Conservation (phyloP, 148 eudicot species). For the Heliosperma pusillum region DNA sequence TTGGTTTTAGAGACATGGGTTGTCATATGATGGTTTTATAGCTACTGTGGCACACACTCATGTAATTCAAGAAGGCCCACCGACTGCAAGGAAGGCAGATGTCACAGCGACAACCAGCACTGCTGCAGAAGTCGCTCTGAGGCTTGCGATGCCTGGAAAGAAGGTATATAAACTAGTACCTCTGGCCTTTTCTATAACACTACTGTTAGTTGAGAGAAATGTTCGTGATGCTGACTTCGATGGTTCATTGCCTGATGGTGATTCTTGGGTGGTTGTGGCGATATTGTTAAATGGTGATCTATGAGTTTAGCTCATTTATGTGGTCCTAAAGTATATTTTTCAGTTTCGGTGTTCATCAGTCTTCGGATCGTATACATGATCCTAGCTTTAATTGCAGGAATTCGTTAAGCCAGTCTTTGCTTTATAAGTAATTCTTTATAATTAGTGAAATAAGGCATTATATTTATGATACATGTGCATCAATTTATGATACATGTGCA, state of each 20-base stretch:
- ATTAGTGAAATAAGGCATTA: no score
- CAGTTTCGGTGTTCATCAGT: neutral
- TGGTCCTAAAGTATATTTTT: neutral
- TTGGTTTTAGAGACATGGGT: slow-evolving; percentile 74
- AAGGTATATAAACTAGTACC: slow-evolving; percentile 40
- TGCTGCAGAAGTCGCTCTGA: slow-evolving; percentile 90
- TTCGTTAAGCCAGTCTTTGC: no score
- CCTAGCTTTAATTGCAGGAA: no score
- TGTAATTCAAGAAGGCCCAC: slow-evolving; percentile 70
- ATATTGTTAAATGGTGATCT: neutral
- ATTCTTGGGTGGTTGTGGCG: neutral
- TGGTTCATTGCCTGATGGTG: neutral
- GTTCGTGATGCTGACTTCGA: neutral
- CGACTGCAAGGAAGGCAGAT: slow-evolving; percentile 75
- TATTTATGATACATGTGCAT: no score
- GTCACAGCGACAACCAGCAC: slow-evolving; percentile 84
- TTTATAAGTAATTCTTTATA: no score
- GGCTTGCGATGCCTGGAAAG: slow-evolving; percentile 85
- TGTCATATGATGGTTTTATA: slow-evolving; percentile 92
- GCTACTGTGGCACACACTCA: slow-evolving; percentile 85
- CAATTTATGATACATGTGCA: no score
- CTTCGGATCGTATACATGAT: no score
- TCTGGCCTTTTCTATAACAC: neutral
- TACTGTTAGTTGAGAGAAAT: neutral
- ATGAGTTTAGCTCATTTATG: neutral